These are phyloP conservation scores for Albophoma yamanashiensis DNA, from an alignment of 2,329 filamentous ascomycete genomes.

Conservation along the genomic window DNA sequence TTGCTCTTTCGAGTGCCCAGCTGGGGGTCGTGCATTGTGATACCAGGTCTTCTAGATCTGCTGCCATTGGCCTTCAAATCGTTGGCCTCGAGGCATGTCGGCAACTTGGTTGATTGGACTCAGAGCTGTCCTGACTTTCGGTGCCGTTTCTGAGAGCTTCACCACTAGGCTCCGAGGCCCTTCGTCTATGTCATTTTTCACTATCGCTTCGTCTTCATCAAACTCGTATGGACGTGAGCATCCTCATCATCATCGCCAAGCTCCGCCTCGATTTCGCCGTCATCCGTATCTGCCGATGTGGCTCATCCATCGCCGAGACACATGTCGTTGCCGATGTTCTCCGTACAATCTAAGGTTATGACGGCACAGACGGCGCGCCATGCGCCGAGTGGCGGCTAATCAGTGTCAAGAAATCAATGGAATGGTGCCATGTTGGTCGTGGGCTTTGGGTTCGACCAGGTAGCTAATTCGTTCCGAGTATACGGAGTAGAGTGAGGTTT, in stretches of 20 bases:
- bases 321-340: too few relatives aligned
- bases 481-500: too few relatives aligned
- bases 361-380: too few relatives aligned
- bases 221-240: slow-evolving; percentile 50
- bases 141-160: slow-evolving; percentile 49
- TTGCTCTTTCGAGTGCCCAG: slow-evolving; percentile 1
- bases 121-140: slow-evolving; percentile 23
- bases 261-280: slow-evolving; percentile 62
- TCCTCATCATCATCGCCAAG: slow-evolving; percentile 67
- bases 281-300: slow-evolving; percentile 47
- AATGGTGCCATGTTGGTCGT: too few relatives aligned
- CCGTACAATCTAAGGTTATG: too few relatives aligned
- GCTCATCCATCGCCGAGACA: too few relatives aligned
- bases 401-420: too few relatives aligned
- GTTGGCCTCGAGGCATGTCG: slow-evolving; percentile 12
- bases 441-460: too few relatives aligned
- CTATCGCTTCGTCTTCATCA: slow-evolving; percentile 46
- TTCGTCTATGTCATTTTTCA: slow-evolving; percentile 40
- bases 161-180: slow-evolving; percentile 57
- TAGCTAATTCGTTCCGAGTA: too few relatives aligned
- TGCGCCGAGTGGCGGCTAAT: too few relatives aligned
- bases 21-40: slow-evolving; percentile 16
- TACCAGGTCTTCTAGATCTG: slow-evolving; percentile 5
- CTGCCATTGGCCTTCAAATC: slow-evolving; percentile 7
- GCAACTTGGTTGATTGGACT: slow-evolving; percentile 10